phyloP scores from a whole-genome alignment of 768 basidiomycete species.

The Cyclocybe cylindracea region DNA sequence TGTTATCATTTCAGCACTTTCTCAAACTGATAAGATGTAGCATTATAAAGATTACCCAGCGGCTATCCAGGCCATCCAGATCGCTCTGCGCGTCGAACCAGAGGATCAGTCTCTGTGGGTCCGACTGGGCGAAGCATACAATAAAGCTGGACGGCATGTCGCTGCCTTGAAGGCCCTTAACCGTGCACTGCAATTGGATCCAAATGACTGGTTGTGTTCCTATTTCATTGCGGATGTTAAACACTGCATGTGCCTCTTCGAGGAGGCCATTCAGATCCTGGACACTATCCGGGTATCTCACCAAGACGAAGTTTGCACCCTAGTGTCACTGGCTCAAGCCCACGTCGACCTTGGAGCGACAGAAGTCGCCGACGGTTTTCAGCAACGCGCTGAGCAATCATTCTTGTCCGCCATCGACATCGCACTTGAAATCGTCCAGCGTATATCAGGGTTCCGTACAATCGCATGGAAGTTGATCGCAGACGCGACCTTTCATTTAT shows the following conservation, averaged over 20 bases:
- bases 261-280: conserved; percentile 73
- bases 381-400: conserved; percentile 71
- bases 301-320: conserved; percentile 71
- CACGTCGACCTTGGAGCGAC: conserved; percentile 69
- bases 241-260: conserved; percentile 70
- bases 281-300: conserved; percentile 51
- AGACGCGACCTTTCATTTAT: conserved; percentile 74
- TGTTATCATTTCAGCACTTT: conserved; percentile 6
- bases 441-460: conserved; percentile 62
- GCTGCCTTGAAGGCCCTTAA: conserved; percentile 88
- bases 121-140: conserved; percentile 89
- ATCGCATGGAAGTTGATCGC: conserved; percentile 84
- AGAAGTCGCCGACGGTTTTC: conserved; percentile 70
- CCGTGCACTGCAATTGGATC: conserved; percentile 70
- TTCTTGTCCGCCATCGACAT: conserved; percentile 61
- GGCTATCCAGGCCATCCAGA: conserved; percentile 84
- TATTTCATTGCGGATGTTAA: conserved; percentile 88
- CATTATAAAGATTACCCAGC: conserved; percentile 65
- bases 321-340: conserved; percentile 70
- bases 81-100: conserved; percentile 78
- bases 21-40: conserved; percentile 34
- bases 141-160: conserved; percentile 81
- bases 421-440: conserved; percentile 48
- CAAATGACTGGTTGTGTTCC: conserved; percentile 79
- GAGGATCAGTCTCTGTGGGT: conserved; percentile 87